Conservation (phyloP, 768 basidiomycete species). For the Suillus subluteus region DNA sequence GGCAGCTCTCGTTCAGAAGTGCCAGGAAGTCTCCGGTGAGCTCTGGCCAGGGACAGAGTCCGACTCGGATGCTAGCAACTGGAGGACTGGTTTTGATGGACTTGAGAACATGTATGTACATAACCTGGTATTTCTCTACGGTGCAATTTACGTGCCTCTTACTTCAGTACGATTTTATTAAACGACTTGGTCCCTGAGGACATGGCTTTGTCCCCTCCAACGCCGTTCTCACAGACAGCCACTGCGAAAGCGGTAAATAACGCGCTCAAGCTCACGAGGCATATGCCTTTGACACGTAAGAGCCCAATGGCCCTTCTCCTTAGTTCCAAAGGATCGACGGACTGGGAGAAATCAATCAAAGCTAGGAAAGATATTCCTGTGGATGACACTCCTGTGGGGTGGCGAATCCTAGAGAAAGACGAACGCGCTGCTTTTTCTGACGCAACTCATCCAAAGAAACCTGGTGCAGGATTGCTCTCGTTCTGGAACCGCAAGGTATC, state of each 20-base stretch:
- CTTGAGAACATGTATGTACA: constrained; percentile 64
- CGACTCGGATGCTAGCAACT: constrained; percentile 30
- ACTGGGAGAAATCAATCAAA: constrained; percentile 76
- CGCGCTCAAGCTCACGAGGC: constrained; percentile 66
- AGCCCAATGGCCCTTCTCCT: constrained; percentile 77
- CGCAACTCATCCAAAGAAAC: constrained; percentile 50
- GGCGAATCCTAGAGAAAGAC: constrained; percentile 70
- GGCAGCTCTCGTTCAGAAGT: constrained; percentile 54
- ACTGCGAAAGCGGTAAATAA: constrained; percentile 61
- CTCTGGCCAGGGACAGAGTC: constrained; percentile 48
- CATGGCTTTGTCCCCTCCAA: constrained; percentile 49
- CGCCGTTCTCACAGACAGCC: constrained; percentile 57
- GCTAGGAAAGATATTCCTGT: constrained; percentile 47
- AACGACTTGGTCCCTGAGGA: constrained; percentile 54
- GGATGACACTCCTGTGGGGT: constrained; percentile 66
- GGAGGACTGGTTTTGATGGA: constrained; percentile 49
- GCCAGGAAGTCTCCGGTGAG: constrained; percentile 53
- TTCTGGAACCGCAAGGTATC: constrained; percentile 62
- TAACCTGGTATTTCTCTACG: constrained; percentile 8
- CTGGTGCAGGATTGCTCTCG: constrained; percentile 63
- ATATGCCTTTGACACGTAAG: constrained; percentile 50
- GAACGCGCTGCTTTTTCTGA: constrained; percentile 36
- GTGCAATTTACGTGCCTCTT: constrained; percentile 11
- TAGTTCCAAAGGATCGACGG: constrained; percentile 70
- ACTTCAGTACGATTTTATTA: constrained; percentile 42